A percentile compares a stretch with the other conserved stretches of the same genome.
These are phyloP conservation scores for Coniella vitis DNA, from an alignment of 2,329 filamentous ascomycete genomes.

Conservation along the genomic window DNA sequence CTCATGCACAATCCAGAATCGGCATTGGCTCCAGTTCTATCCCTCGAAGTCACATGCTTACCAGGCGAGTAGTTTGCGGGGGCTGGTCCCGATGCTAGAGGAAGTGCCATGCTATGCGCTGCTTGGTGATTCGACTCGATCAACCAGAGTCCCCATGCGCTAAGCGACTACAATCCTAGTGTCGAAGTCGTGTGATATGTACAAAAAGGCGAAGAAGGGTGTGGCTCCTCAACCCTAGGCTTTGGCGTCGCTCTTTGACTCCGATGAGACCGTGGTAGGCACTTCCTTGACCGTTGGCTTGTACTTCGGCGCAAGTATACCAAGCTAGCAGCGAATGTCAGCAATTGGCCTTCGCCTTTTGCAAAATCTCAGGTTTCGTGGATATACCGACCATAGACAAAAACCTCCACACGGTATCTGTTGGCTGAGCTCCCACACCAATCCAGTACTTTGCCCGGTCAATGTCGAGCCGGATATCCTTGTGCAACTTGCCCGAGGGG, in stretches of 20 bases:
- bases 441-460: constrained; percentile 88
- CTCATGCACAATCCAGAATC: too few species aligned
- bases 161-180: too few species aligned
- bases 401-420: constrained; percentile 80
- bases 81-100: too few species aligned
- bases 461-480: constrained; percentile 84
- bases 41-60: too few species aligned
- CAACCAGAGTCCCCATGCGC: too few species aligned
- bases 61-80: too few species aligned
- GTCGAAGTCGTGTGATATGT: not conserved
- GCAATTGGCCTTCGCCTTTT: not conserved
- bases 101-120: too few species aligned
- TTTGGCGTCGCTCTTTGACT: constrained; percentile 10
- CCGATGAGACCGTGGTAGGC: not conserved
- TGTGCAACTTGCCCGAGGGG: constrained; percentile 63
- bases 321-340: constrained; percentile 22
- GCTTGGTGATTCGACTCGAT: too few species aligned
- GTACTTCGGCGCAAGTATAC: constrained; percentile 32
- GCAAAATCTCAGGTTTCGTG: not conserved
- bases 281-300: constrained; percentile 22
- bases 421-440: constrained; percentile 91
- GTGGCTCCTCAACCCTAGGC: not conserved
- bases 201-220: not conserved
- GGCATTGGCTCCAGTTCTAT: too few species aligned
- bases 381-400: constrained; percentile 61